phyloP scores from a whole-genome alignment of 2,329 filamentous ascomycete species.

The Neocatenulostroma microsporum region DNA sequence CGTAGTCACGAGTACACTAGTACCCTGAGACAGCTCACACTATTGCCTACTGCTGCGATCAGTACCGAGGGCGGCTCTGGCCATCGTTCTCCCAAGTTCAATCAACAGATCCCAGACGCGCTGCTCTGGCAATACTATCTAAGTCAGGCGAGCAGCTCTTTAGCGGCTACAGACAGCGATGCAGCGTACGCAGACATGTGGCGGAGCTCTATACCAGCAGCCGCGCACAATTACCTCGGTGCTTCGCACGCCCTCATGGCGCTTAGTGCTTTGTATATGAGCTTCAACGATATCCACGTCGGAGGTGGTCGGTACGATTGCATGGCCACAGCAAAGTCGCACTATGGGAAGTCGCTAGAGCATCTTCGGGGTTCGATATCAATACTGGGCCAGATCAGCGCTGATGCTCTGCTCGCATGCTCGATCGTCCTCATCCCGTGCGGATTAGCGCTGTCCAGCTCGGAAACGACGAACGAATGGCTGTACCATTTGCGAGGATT shows the following conservation, averaged over 20 bases:
- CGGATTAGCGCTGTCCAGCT: not conserved
- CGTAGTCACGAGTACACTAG: too few relatives aligned
- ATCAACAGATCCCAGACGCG: conserved; percentile 4
- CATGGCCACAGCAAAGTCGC: not conserved
- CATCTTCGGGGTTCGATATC: not conserved
- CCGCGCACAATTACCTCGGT: not conserved
- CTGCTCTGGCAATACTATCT: conserved; percentile 9
- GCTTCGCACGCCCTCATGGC: not conserved
- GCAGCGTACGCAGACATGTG: not conserved
- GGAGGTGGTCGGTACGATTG: too few relatives aligned
- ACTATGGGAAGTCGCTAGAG: not conserved
- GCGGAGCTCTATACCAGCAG: not conserved
- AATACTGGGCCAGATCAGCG: not conserved
- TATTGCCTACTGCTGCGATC: too few relatives aligned
- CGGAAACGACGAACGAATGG: too few relatives aligned
- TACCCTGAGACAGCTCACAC: not conserved
- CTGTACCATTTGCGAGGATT: not conserved
- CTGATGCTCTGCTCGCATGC: not conserved
- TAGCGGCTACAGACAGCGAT: conserved; percentile 1
- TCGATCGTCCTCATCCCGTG: not conserved
- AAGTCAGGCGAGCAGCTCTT: conserved; percentile 1
- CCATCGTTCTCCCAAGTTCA: too few relatives aligned
- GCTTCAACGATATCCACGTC: too few relatives aligned
- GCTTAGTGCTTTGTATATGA: not conserved
- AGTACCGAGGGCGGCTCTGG: too few relatives aligned